Base-by-base conservation (phyloP, 805 yeast genomes). In the Saccharomycopsis fodiens region DNA sequence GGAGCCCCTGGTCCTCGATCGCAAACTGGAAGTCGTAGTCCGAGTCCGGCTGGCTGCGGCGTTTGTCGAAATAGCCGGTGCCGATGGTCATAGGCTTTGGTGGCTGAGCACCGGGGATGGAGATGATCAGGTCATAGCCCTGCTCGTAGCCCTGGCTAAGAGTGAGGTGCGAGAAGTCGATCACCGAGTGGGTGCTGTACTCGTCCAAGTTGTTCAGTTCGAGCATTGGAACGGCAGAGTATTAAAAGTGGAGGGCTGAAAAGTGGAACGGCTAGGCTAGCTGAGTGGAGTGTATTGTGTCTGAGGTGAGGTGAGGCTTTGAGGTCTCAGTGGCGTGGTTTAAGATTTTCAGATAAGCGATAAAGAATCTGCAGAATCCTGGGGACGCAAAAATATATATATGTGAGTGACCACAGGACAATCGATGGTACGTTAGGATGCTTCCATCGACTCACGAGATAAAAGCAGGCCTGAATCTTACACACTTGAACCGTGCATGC, bases 91-190 rank as follows among this genome's bases (percentile, higher is more conserved):
- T 22, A n/a, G 29, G 32, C 13, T 16, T 23, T 4, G 41, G 29
- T 5, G 29, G 13, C 30, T 38, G 20, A 13, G 32, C 29, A n/a
- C 25, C 16, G 5, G n/a, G n/a, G 41, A 25, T 16, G 13, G 21
- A n/a, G 15, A 13, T 36, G 16, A 20, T 23, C 20, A 6, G 7
- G 15, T 13, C 17, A 20, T 20, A 23, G 32, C 20, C 29, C 29
- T 6, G 29, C 29, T 34, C 36, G 20, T 6, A 16, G 32, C 23
- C 23, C n/a, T 23, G 30, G 20, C 19, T n/a, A 27, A 32, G 38
- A 23, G 30, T 23, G n/a, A 43, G 31, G 22, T 43, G 46, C 20
- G 46, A 43, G n/a, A 43, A 34, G 17, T 43, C 46, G 27, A 43
- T 21, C 25, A 43, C 46, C 15, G 46, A 29, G 22, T 42, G 35